phyloP scores from a whole-genome alignment of 2,329 filamentous ascomycete species.

The Zymoseptoria tritici region DNA sequence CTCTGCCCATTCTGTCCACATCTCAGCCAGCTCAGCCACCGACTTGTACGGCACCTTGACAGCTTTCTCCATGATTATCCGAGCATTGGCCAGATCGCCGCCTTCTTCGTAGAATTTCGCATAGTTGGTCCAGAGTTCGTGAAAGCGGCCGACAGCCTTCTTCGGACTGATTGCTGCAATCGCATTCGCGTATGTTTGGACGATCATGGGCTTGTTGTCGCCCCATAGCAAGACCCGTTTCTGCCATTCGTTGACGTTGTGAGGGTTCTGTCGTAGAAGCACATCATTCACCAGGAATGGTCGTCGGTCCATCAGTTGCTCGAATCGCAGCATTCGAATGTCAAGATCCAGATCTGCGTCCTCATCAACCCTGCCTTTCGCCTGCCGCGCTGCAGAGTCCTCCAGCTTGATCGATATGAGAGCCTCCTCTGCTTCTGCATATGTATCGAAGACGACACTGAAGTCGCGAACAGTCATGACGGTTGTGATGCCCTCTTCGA shows the following conservation, averaged over 20 bases:
- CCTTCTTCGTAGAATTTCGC: slow-evolving; percentile 93
- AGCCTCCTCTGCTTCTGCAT: slow-evolving; percentile 93
- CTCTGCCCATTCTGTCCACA: slow-evolving; percentile 99
- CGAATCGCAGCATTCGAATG: slow-evolving; percentile 94
- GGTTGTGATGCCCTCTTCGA: slow-evolving; percentile 92
- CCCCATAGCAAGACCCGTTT: slow-evolving; percentile 95
- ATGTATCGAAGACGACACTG: slow-evolving; percentile 90
- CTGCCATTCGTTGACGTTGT: slow-evolving; percentile 95
- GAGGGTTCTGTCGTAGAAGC: slow-evolving; percentile 85
- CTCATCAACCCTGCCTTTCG: slow-evolving; percentile 68
- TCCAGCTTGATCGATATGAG: slow-evolving; percentile 91
- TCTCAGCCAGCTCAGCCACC: slow-evolving; percentile 91
- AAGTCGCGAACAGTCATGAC: slow-evolving; percentile 99
- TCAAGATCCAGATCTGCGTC: slow-evolving; percentile 90
- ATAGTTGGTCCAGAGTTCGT: slow-evolving; percentile 93
- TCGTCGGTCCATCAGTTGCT: slow-evolving; percentile 93
- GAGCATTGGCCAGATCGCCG: slow-evolving; percentile 73
- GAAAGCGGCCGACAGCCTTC: slow-evolving; percentile 86
- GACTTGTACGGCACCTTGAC: slow-evolving; percentile 97
- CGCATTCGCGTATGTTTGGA: slow-evolving; percentile 89
- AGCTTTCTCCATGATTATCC: slow-evolving; percentile 94
- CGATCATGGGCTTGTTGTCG: slow-evolving; percentile 82
- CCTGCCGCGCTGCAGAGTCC: slow-evolving; percentile 68
- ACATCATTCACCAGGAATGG: slow-evolving; percentile 97
- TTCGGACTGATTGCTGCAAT: slow-evolving; percentile 91